Conservation (phyloP, 148 eudicot genomes). For the Polygonum aviculare region DNA sequence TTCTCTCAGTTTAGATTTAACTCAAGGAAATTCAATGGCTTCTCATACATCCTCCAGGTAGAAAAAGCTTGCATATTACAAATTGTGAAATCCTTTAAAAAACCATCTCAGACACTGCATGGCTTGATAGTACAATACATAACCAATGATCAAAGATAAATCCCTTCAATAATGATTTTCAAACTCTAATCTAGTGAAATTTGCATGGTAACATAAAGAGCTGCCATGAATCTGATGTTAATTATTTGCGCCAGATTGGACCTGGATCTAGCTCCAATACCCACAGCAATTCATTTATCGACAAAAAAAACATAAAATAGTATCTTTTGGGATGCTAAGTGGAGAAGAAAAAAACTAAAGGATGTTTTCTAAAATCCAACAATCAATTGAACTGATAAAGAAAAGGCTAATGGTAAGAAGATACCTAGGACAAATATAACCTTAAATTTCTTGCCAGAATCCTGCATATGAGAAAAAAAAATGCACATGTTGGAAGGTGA, state of each 20-base stretch:
- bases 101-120: background rate
- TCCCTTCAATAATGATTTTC: background rate
- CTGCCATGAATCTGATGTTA: background rate
- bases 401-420: background rate
- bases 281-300: background rate
- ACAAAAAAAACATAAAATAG: background rate
- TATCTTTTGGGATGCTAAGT: background rate
- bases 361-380: background rate
- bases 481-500: background rate
- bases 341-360: background rate
- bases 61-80: background rate
- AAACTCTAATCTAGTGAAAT: background rate
- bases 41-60: background rate
- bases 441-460: slow-evolving; percentile 17
- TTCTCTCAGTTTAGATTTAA: background rate
- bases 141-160: background rate
- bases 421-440: slow-evolving; percentile 31
- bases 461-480: slow-evolving; percentile 21
- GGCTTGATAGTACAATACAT: background rate
- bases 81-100: background rate
- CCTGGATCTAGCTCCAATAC: background rate
- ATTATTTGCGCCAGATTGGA: background rate
- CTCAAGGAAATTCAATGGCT: background rate
- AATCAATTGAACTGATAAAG: background rate
- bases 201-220: background rate